Conservation (phyloP, 768 basidiomycete species). For the Leccinellum luteum region DNA sequence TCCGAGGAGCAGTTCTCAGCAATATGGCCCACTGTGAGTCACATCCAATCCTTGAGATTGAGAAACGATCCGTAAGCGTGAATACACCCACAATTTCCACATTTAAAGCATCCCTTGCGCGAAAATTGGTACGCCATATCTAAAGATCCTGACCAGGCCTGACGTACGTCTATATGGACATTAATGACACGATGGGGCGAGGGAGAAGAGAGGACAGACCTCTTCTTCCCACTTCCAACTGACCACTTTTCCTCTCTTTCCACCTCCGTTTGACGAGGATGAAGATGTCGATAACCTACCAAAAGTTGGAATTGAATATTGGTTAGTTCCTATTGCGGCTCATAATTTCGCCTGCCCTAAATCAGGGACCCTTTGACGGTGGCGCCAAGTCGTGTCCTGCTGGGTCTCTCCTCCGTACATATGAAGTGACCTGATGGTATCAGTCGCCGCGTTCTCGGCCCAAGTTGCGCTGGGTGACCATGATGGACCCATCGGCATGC, state of each 20-base stretch:
- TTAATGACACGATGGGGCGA: slow-evolving; percentile 13
- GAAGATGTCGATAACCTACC: slow-evolving; percentile 38
- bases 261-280: slow-evolving; percentile 63
- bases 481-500: slow-evolving; percentile 4
- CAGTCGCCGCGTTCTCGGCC: slow-evolving; percentile 11
- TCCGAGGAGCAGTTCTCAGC: slow-evolving; percentile 90
- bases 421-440: slow-evolving; percentile 9
- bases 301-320: slow-evolving; percentile 15
- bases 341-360: slow-evolving; percentile 34
- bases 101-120: slow-evolving; percentile 91
- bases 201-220: slow-evolving; percentile 37
- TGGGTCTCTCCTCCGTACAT: slow-evolving; percentile 6
- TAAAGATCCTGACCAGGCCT: slow-evolving; percentile 42
- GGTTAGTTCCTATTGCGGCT: slow-evolving; percentile 3
- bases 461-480: slow-evolving; percentile 3
- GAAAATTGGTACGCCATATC: slow-evolving; percentile 79
- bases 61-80: slow-evolving; percentile 9
- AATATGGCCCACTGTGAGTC: slow-evolving; percentile 76
- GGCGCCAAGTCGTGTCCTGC: slow-evolving; percentile 15
- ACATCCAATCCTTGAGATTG: slow-evolving; percentile 14
- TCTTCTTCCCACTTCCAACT: slow-evolving; percentile 75
- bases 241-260: slow-evolving; percentile 62
- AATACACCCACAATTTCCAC: slow-evolving; percentile 75
- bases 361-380: slow-evolving; percentile 25
- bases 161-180: slow-evolving; percentile 39